Base-by-base conservation (phyloP, 495 filamentous ascomycete genomes). In the Friedmanniomyces simplex region DNA sequence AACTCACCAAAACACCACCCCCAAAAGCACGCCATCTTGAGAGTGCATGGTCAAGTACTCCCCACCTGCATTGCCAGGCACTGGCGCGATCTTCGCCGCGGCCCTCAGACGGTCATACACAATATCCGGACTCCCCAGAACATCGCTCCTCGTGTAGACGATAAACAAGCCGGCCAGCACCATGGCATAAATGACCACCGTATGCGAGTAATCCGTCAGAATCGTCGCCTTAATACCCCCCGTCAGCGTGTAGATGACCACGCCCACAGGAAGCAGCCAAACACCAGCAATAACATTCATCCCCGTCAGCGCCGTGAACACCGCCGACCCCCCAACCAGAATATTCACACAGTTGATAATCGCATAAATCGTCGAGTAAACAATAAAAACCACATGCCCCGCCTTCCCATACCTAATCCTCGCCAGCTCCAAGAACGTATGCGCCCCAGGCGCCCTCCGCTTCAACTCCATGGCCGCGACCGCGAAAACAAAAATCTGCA, bases 41-140 rank as follows among this genome's bases (percentile, higher is more conserved):
- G 50, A 52, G 18, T n/a, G 25, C 50, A 52, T 52, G 12, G 50
- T 52, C 28, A 52, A 24, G 25, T 52, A 52, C 30, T 52, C 50
- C 13, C 50, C 50, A 13, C 53, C 46, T 24, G 18, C 46, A 49
- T 49, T 49, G 6, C 46, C 46, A 5, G 24, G 12, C 7, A 49
- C 46, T 16, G 46, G 46, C 13, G 20, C 25, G 16, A 28, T 49
- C 46, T 49, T 24, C 46, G 46, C 46, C 46, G 46, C 46, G 1
- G 46, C 46, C 20, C 25, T 22, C 25, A 49, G 16, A 12, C 46
- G 18, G 3, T 49, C 46, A 8, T 28, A 49, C 46, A 49, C 46
- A 16, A 49, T 24, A 21, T 49, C 46, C 3, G 46, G 7, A 14
- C 3, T 4, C 7, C 46, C 46, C 4, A 49, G 46, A 14, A 49